Percentiles rank a stretch among this genome's conserved stretches.
Evolutionary conservation across 352 stramenopile species (phyloP).

Genomic region (Ophiocytium majus): DNA sequence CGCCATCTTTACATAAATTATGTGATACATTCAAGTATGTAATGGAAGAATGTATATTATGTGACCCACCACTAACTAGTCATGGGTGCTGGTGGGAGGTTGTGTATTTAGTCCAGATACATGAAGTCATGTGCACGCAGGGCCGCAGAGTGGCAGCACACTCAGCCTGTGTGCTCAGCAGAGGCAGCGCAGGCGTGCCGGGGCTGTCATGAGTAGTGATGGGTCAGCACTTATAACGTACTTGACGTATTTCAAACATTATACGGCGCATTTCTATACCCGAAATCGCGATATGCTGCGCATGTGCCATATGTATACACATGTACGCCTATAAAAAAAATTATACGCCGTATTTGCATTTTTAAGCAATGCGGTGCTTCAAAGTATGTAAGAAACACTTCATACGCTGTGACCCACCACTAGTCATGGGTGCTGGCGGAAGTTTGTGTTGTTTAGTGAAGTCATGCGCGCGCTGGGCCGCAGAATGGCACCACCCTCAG

Average conservation of each 20-base stretch:
- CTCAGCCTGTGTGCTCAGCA: not conserved
- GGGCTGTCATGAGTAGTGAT: not conserved
- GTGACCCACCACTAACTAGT: not conserved
- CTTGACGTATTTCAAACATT: not conserved
- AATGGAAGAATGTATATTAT: not conserved
- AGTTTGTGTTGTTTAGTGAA: too few relatives aligned
- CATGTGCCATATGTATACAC: too few relatives aligned
- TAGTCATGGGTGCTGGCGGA: too few relatives aligned
- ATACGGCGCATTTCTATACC: not conserved
- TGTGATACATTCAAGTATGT: not conserved
- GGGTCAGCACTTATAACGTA: too few relatives aligned
- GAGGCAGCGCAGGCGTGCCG: not conserved
- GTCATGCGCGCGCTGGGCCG: too few relatives aligned
- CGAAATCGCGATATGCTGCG: not conserved
- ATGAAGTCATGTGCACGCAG: not conserved
- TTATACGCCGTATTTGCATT: too few relatives aligned
- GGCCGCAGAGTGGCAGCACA: not conserved
- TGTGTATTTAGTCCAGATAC: not conserved
- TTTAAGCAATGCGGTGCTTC: too few relatives aligned
- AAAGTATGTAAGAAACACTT: too few relatives aligned
- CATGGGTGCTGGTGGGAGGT: not conserved
- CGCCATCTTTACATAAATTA: not conserved
- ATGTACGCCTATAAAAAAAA: too few relatives aligned
- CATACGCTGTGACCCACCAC: too few relatives aligned
- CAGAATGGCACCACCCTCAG: not conserved